These are phyloP conservation scores for Cynanchum wilfordii DNA, from an alignment of 257 asterid species.

Conservation along the genomic window DNA sequence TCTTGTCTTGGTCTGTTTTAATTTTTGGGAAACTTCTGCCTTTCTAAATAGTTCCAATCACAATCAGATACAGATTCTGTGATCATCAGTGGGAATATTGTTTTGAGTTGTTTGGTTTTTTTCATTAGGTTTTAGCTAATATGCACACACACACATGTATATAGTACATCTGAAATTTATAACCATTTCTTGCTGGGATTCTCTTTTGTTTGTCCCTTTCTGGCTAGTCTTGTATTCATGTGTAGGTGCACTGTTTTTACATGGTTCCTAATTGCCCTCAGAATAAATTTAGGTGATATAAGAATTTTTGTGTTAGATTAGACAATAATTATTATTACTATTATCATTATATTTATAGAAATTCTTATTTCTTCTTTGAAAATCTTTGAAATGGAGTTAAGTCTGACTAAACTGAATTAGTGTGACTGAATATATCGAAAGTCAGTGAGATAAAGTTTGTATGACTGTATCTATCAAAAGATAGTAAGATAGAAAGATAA, in stretches of 20 bases:
- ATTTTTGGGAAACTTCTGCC: not conserved
- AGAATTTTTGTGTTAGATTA: too few species aligned
- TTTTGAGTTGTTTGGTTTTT: not conserved
- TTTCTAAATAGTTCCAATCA: not conserved
- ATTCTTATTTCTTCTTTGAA: too few species aligned
- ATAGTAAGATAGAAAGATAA: too few species aligned
- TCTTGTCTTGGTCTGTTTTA: not conserved
- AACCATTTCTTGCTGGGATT: not conserved
- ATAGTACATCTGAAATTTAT: slow-evolving; percentile 1
- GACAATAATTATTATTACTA: too few species aligned
- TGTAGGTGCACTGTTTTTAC: slow-evolving; percentile 2
- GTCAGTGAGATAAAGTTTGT: too few species aligned
- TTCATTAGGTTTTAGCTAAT: not conserved
- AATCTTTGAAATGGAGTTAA: too few species aligned
- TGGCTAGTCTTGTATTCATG: not conserved
- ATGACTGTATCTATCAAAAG: too few species aligned
- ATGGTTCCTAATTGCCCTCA: not conserved
- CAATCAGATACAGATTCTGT: not conserved
- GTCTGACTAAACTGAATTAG: too few species aligned
- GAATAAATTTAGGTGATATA: too few species aligned
- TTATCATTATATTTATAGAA: too few species aligned
- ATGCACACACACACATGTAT: too few species aligned
- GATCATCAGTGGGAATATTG: not conserved
- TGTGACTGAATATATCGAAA: too few species aligned
- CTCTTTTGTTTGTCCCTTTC: not conserved